Base-by-base conservation (phyloP, 345 rosid genomes). In the Eutrema yunnanense region DNA sequence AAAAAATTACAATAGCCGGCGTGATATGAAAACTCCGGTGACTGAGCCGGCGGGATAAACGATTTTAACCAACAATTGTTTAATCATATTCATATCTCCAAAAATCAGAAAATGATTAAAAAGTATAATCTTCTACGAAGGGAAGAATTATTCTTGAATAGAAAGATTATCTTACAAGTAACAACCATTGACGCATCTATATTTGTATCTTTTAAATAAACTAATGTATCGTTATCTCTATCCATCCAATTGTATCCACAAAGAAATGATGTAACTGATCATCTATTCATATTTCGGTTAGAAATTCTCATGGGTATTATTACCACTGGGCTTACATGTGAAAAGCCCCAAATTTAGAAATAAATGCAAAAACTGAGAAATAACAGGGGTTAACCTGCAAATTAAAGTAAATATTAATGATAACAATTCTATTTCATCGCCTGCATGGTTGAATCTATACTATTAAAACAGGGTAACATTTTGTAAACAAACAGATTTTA, bases 111-210 rank as follows among this genome's bases (percentile, higher is more conserved):
- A 8, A 46, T n/a, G 1, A 44, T 33, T 19, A 38, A 38, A 38
- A 38, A 32, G 6, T 22, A 19, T 19, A 34, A 34, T 34, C 38
- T 5, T 34, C 38, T 34, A 34, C 2, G 37, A 34, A 34, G 6
- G 6, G 37, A 34, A 34, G 8, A 34, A 6, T 34, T 34, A 6
- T 34, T 34, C 37, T 34, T 34, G 8, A 34, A 4, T 34, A 34
- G 6, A 1, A 32, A 72, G 12, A 43, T 44, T 44, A 63, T 43
- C 32, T 33, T 43, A 63, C 71, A 64, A 73, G 76, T 38, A 61
- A 51, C 62, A 61, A 40, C 37, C 54, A 54, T 22, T 72, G 70
- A 72, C 47, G 47, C 36, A 32, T 37, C 65, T 73, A 12, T 19
- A 58, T 11, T 32, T 74, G 0, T 19, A 38, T 38, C 22, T 41